Evolutionary conservation across 164 flowering plant species (phyloP).

Genomic region (grape (Vitis vinifera)): ASM3070453v1 NC_081805.1:25607501-25608000

Average conservation of each 20-base stretch:
- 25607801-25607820: neutral
- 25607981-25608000: conserved; percentile 67
- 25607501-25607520: too few relatives aligned
- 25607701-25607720: conserved; percentile 87
- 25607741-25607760: conserved; percentile 82
- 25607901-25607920: too few relatives aligned
- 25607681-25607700: conserved; percentile 89
- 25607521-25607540: neutral
- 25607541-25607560: neutral
- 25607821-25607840: neutral
- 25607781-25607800: neutral
- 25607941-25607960: too few relatives aligned
- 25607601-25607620: neutral
- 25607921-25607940: too few relatives aligned
- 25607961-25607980: neutral
- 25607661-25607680: conserved; percentile 42
- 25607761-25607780: conserved; percentile 90
- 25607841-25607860: neutral
- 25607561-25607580: neutral
- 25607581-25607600: neutral
- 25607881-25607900: too few relatives aligned
- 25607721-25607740: conserved; percentile 87
- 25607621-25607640: neutral
- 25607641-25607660: neutral
- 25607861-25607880: neutral